phyloP scores from a whole-genome alignment of 768 basidiomycete genomes.

The Cubamyces lactineus region DNA sequence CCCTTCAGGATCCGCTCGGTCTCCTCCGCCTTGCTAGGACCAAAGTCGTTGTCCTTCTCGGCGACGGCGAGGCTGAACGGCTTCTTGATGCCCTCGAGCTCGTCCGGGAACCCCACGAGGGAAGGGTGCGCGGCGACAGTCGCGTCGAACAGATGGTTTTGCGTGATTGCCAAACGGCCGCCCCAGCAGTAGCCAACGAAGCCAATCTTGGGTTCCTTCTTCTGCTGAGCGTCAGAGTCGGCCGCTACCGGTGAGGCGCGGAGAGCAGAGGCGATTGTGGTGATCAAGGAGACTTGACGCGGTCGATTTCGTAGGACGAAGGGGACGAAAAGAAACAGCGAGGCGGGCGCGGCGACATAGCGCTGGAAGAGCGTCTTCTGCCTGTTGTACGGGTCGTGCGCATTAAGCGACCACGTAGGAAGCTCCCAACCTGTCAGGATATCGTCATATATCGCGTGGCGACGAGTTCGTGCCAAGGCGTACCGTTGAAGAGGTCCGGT shows the following conservation, averaged over 20 bases:
- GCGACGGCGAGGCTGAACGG: slow-evolving; percentile 27
- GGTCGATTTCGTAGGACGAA: slow-evolving; percentile 27
- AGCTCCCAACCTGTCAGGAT: slow-evolving; percentile 19
- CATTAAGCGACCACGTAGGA: slow-evolving; percentile 23
- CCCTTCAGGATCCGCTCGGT: slow-evolving; percentile 20
- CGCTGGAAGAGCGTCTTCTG: slow-evolving; percentile 18
- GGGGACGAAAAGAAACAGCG: slow-evolving; percentile 24
- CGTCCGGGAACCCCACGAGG: slow-evolving; percentile 23
- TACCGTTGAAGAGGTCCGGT: slow-evolving; percentile 28
- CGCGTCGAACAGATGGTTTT: slow-evolving; percentile 28
- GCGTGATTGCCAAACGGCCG: slow-evolving; percentile 28
- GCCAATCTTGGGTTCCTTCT: slow-evolving; percentile 20
- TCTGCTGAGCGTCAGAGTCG: neutral
- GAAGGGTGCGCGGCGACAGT: slow-evolving; percentile 27
- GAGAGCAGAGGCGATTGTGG: slow-evolving; percentile 13
- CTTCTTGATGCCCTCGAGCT: slow-evolving; percentile 20
- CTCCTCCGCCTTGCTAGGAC: slow-evolving; percentile 17
- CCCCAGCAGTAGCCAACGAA: slow-evolving; percentile 30
- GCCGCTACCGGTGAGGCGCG: neutral
- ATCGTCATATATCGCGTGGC: neutral
- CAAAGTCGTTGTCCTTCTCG: slow-evolving; percentile 12
- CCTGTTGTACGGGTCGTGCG: slow-evolving; percentile 11
- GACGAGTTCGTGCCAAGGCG: neutral
- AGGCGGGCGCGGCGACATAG: slow-evolving; percentile 14
- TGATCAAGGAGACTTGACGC: slow-evolving; percentile 20